Evolutionary conservation across 1,284 basidiomycete genomes (phyloP).

Genomic region (Sporisorium reilianum): DNA sequence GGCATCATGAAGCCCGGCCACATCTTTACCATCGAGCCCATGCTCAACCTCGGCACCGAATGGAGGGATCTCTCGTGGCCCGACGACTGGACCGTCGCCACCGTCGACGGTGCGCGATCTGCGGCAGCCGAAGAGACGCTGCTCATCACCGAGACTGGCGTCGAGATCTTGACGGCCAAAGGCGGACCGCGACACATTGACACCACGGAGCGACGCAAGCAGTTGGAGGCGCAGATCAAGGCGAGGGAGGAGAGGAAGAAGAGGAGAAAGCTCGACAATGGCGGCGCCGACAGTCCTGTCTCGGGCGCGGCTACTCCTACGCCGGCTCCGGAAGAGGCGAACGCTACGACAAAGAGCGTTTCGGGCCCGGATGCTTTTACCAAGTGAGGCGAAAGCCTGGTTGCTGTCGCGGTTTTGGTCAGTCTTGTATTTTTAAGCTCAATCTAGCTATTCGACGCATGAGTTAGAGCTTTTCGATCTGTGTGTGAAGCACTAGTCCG

Average conservation of each 20-base stretch:
- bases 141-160: conserved; percentile 65
- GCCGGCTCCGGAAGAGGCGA: conserved; percentile 31
- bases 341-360: conserved; percentile 32
- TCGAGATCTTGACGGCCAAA: conserved; percentile 67
- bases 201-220: conserved; percentile 59
- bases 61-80: conserved; percentile 67
- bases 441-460: not conserved
- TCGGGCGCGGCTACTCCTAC: conserved; percentile 43
- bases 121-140: conserved; percentile 68
- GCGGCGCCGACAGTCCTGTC: conserved; percentile 17
- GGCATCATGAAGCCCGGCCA: conserved; percentile 68
- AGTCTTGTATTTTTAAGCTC: conserved; percentile 16
- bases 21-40: conserved; percentile 68
- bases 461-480: too few relatives aligned
- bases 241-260: conserved; percentile 46
- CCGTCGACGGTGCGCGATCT: conserved; percentile 61
- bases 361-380: conserved; percentile 17
- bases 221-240: conserved; percentile 39
- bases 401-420: not conserved
- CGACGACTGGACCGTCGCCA: conserved; percentile 67
- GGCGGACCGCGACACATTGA: conserved; percentile 62
- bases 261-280: conserved; percentile 38
- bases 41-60: conserved; percentile 64
- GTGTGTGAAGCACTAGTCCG: too few relatives aligned
- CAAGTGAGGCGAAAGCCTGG: not conserved